Conservation (phyloP, 2,329 filamentous ascomycete genomes). For the Waltergamsia citrina region DNA sequence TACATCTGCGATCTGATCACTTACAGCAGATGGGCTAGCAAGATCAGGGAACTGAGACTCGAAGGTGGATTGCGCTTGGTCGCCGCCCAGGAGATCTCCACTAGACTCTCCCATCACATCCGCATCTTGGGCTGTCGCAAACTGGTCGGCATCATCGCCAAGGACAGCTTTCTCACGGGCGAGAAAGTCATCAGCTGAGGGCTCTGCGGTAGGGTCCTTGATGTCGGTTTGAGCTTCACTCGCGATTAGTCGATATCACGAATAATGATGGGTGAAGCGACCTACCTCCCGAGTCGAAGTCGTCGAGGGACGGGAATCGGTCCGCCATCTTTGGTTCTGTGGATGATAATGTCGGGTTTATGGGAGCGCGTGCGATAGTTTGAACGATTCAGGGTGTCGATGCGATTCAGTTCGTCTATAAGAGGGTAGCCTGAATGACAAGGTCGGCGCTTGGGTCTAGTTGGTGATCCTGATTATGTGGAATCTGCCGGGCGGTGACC, state of each 20-base stretch:
- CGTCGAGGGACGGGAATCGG: conserved; percentile 70
- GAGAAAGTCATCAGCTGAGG: conserved; percentile 74
- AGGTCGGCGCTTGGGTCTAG: not conserved
- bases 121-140: conserved; percentile 66
- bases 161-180: conserved; percentile 83
- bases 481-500: conserved; percentile 27
- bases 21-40: conserved; percentile 24
- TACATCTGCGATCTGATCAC: conserved; percentile 8
- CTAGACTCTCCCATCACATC: conserved; percentile 53
- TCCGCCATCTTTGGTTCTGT: conserved; percentile 52
- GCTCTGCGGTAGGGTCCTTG: conserved; percentile 45
- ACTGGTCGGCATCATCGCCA: conserved; percentile 89
- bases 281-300: conserved; percentile 60
- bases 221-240: conserved; percentile 57
- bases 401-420: too few species aligned
- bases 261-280: conserved; percentile 3
- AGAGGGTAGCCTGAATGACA: too few species aligned
- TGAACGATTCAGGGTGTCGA: not conserved
- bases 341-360: too few species aligned
- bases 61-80: conserved; percentile 48
- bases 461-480: conserved; percentile 10
- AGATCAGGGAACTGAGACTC: conserved; percentile 89
- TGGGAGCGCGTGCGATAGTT: not conserved
- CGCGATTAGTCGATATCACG: not conserved
- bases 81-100: conserved; percentile 65